Base-by-base conservation (phyloP, 176 grass and related monocot species). In the Paspalum vaginatum region DNA sequence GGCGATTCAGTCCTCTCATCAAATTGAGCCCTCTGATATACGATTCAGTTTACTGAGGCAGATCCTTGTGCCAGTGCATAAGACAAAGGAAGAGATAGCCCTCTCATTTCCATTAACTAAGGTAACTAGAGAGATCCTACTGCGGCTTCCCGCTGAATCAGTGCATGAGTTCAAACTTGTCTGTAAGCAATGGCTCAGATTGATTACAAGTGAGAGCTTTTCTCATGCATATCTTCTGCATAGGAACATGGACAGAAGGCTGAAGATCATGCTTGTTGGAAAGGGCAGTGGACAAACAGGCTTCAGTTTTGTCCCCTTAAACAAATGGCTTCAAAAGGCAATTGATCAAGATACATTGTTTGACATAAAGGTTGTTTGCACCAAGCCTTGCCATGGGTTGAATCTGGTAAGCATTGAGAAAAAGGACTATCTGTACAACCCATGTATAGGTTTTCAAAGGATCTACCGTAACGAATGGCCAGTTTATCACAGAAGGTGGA, bases 351-450 rank as follows among this genome's bases (percentile, higher is more conserved):
- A 60, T 44, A 75, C 40, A 22, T 66, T 16, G 52, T 49, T 77
- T 68, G 62, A 60, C 42, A 63, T 2, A 18, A 77, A 63, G 16
- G 58, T 77, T 1, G 58, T 77, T 38, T 77, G 75, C 57, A 63
- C 82, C 52, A 84, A 84, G 26, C 82, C 82, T 41, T 84, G 72
- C 42, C 72, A 69, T 84, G 82, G 72, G 0, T 6, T 84, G 73
- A 84, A 84, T 26, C 82, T 69, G 22, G 1, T 84, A 84, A 84
- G 63, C 44, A 61, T 7, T 11, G 73, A 67, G 18, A 47, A 5
- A 0, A 53, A 50, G 73, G 63, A 84, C 10, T 77, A 68, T 25
- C 53, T 84, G 7, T 84, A 59, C 82, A 84, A 84, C 73, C 82
- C 82, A 38, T 75, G 39, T 9, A 84, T 24, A 5, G 51, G 73